Conservation (phyloP, 2,329 filamentous ascomycete genomes). For the Xylaria sp. region DNA sequence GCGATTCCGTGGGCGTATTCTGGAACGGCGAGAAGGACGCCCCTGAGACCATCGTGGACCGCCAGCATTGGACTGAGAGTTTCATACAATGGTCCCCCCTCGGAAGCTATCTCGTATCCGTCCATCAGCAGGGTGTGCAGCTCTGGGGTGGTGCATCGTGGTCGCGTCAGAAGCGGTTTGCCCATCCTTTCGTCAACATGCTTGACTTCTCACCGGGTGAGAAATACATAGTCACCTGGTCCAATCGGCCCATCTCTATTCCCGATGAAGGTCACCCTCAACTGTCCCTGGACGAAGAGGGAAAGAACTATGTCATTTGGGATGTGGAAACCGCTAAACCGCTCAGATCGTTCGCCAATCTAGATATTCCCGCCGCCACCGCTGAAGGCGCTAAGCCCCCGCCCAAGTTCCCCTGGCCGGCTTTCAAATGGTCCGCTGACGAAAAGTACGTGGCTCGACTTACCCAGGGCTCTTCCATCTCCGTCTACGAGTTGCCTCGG, state of each 20-base stretch:
- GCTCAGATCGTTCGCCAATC: slow-evolving; percentile 90
- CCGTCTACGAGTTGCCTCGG: slow-evolving; percentile 86
- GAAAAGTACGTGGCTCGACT: slow-evolving; percentile 96
- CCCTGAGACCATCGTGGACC: slow-evolving; percentile 89
- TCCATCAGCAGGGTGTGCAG: slow-evolving; percentile 95
- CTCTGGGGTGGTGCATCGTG: slow-evolving; percentile 94
- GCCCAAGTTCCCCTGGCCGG: slow-evolving; percentile 96
- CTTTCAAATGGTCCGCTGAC: slow-evolving; percentile 99
- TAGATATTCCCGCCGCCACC: slow-evolving; percentile 78
- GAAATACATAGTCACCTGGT: slow-evolving; percentile 96
- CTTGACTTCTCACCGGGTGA: slow-evolving; percentile 95
- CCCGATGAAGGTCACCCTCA: slow-evolving; percentile 86
- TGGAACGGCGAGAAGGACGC: slow-evolving; percentile 98
- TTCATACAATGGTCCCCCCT: slow-evolving; percentile 98
- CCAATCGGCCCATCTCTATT: slow-evolving; percentile 89
- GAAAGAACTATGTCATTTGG: slow-evolving; percentile 99
- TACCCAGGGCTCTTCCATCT: slow-evolving; percentile 87
- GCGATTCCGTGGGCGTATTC: slow-evolving; percentile 91
- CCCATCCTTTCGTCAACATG: slow-evolving; percentile 94
- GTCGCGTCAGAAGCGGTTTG: slow-evolving; percentile 90
- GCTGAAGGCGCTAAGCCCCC: slow-evolving; percentile 71
- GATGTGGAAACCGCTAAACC: slow-evolving; percentile 90
- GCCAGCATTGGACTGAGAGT: slow-evolving; percentile 96
- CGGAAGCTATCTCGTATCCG: slow-evolving; percentile 92
- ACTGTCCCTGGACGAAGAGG: slow-evolving; percentile 91